Conservation (phyloP, 352 stramenopile species). For the Phytophthora crassamura region DNA sequence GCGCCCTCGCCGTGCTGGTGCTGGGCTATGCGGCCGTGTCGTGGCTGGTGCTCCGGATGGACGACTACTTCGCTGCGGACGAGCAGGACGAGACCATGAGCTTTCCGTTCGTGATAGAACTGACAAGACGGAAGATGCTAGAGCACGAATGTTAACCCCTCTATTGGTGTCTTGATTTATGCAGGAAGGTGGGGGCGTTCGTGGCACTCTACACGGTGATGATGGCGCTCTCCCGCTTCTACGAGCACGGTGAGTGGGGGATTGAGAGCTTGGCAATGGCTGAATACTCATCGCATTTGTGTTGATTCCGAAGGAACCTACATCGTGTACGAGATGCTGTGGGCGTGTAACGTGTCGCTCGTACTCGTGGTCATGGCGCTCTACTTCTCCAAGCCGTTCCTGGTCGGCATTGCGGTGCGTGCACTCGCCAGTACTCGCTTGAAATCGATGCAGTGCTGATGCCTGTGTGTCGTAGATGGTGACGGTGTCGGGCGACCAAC, state of each 20-base stretch:
- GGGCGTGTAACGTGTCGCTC: constrained; percentile 84
- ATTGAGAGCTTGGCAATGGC: neutral
- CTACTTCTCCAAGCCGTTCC: constrained; percentile 79
- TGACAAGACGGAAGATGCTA: no score
- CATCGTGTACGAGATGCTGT: constrained; percentile 80
- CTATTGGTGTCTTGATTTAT: neutral
- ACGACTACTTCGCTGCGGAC: constrained; percentile 53
- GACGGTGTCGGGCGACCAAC: constrained; percentile 93
- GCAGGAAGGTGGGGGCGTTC: constrained; percentile 61
- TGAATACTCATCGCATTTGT: neutral
- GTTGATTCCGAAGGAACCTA: constrained; percentile 60
- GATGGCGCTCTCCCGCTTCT: constrained; percentile 60
- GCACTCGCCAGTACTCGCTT: neutral
- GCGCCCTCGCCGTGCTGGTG: constrained; percentile 41
- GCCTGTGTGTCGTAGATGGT: constrained; percentile 65
- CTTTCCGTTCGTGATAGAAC: constrained; percentile 48
- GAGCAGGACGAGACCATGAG: constrained; percentile 52
- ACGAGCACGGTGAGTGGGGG: constrained; percentile 57
- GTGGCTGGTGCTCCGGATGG: constrained; percentile 60
- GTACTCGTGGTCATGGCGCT: constrained; percentile 70
- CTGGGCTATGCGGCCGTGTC: constrained; percentile 39
- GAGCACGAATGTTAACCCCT: neutral
- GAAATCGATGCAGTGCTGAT: neutral
- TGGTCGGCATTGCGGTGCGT: constrained; percentile 79
- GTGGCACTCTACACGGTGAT: constrained; percentile 57